Evolutionary conservation across 805 yeast genomes (phyloP).

Genomic region (Lipomyces mesembrius): DNA sequence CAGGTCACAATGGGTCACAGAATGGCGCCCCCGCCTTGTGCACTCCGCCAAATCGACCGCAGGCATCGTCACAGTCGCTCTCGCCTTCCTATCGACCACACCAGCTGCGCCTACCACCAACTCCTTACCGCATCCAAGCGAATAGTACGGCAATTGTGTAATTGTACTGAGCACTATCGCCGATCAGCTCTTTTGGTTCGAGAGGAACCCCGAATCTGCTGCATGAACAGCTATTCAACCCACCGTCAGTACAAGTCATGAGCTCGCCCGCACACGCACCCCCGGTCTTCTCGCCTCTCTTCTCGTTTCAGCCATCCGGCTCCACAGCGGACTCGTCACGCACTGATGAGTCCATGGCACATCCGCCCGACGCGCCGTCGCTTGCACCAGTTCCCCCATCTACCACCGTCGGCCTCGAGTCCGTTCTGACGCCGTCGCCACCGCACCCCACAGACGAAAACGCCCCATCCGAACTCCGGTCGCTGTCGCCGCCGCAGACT

Average conservation of each 20-base stretch:
- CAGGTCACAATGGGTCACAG: neutral
- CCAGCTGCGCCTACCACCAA: too few relatives aligned
- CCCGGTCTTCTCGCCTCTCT: slow-evolving; percentile 23
- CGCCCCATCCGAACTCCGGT: slow-evolving; percentile 8
- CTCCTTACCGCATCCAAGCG: neutral
- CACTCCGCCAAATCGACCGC: neutral
- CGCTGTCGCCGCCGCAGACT: slow-evolving; percentile 11
- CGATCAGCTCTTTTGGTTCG: neutral
- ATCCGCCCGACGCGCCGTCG: slow-evolving; percentile 17
- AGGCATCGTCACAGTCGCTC: neutral
- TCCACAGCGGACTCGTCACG: slow-evolving; percentile 1
- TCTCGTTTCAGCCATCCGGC: slow-evolving; percentile 18
- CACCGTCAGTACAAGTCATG: neutral
- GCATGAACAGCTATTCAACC: neutral
- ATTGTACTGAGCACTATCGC: neutral
- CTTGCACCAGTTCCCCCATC: slow-evolving; percentile 4
- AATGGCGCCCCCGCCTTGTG: slow-evolving; percentile 4
- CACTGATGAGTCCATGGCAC: slow-evolving; percentile 13
- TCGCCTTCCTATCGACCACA: neutral
- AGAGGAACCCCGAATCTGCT: neutral
- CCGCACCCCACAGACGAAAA: slow-evolving; percentile 3
- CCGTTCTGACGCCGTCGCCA: slow-evolving; percentile 3
- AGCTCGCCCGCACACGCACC: slow-evolving; percentile 15
- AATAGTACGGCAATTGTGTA: neutral
- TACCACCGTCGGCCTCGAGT: neutral